Conservation (phyloP, 495 filamentous ascomycete genomes). For the Tirmania nivea region DNA sequence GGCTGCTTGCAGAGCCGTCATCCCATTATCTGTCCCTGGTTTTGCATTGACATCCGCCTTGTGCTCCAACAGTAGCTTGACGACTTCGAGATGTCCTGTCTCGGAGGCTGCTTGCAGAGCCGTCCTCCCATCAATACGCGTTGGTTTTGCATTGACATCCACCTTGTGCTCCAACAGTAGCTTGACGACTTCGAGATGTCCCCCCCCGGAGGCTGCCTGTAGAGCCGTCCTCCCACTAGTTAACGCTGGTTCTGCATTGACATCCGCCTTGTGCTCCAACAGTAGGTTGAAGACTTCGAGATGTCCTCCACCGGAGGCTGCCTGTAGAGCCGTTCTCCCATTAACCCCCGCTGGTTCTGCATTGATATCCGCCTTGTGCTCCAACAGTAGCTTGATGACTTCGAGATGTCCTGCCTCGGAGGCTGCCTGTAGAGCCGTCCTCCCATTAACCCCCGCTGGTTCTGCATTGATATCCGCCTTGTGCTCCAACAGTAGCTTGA, state of each 20-base stretch:
- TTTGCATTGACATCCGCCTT: too few relatives aligned
- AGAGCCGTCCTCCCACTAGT: not conserved
- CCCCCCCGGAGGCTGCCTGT: not conserved
- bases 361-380: not conserved
- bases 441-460: not conserved
- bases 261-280: not conserved
- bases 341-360: not conserved
- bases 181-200: not conserved
- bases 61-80: too few relatives aligned
- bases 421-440: slow-evolving; percentile 4
- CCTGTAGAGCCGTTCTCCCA: not conserved
- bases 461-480: not conserved
- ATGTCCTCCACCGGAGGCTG: slow-evolving; percentile 7
- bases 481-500: not conserved
- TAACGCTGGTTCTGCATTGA: not conserved
- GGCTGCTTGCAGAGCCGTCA: too few relatives aligned
- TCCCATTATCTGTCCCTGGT: too few relatives aligned
- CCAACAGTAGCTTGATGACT: not conserved
- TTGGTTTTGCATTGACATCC: not conserved
- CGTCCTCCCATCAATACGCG: too few relatives aligned
- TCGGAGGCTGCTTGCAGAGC: too few relatives aligned
- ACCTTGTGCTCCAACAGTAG: not conserved
- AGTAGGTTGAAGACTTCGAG: slow-evolving; percentile 8
- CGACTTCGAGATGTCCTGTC: too few relatives aligned
- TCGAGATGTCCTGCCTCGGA: not conserved